Base-by-base conservation (phyloP, 2,329 filamentous ascomycete species). In the Alternaria sp. region DNA sequence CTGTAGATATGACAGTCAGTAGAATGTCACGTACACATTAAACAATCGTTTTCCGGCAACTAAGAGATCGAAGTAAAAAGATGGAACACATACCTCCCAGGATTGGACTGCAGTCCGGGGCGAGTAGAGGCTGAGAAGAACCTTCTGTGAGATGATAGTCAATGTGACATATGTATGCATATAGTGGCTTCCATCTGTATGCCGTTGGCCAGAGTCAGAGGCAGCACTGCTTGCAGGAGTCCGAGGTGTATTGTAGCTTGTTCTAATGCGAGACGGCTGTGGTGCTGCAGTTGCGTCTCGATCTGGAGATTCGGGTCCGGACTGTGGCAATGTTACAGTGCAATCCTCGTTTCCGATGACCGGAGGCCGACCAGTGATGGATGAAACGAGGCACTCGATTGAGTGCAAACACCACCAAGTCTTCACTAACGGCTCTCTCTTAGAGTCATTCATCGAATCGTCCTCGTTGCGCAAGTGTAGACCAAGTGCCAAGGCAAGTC, bases 401-500 rank as follows among this genome's bases (percentile, higher is more conserved):
- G 72, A 73, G 62, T 78, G 78, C 19, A 82, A 55, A 46, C 76
- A 76, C 78, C 80, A 81, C 81, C 81, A 83, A 10, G 77, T 74
- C 10, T 74, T 76, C 15, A 74, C 63, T n/a, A 77, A 59, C 5
- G 74, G 69, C 60, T 82, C 80, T 61, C 75, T 80, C 21, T 69
- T 67, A 1, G 61, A 49, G 5, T 68, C 59, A 11, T 70, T 46
- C 6, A 71, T 52, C 7, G 65, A 66, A 5, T 67, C 68, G 28
- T 75, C 73, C 32, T 77, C 71, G 46, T 81, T 82, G 4, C 77
- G 72, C 19, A 82, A 52, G 53, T 82, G 79, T 12, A 83, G 66
- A 10, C 80, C 80, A 1, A 81, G 72, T 6, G 76, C 73, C 28
- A 77, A 57, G 12, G 75, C 80, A 43, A 79, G 76, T 19, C 81